These are phyloP conservation scores for Xylaria nigripes DNA, from an alignment of 495 filamentous ascomycete genomes.

Conservation along the genomic window DNA sequence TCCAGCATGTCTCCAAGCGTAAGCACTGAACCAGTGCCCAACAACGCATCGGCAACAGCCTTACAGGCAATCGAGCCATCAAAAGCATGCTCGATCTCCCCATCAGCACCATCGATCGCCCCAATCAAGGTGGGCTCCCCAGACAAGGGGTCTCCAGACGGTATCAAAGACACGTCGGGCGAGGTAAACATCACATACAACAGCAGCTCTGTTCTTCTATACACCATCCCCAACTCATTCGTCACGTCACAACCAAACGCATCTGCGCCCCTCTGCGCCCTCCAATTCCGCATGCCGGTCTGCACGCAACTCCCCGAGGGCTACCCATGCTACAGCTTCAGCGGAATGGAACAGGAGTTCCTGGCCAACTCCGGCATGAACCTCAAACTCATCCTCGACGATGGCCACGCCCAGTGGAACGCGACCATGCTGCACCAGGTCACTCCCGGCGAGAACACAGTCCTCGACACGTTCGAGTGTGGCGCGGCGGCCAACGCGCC, in stretches of 20 bases:
- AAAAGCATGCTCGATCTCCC: conserved; percentile 11
- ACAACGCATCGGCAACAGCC: not conserved
- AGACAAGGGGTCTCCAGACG: conserved; percentile 6
- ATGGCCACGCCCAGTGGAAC: conserved; percentile 17
- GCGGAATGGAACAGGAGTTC: conserved; percentile 22
- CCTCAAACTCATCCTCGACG: conserved; percentile 18
- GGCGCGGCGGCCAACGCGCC: not conserved
- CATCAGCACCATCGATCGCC: conserved; percentile 22
- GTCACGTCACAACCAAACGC: not conserved
- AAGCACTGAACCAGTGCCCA: not conserved
- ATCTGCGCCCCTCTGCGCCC: conserved; percentile 15
- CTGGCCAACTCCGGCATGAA: conserved; percentile 22
- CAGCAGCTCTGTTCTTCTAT: conserved; percentile 17
- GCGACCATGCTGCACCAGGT: conserved; percentile 19
- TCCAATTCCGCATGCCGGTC: conserved; percentile 25
- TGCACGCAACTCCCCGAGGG: conserved; percentile 19
- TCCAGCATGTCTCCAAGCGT: not conserved
- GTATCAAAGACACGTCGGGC: conserved; percentile 5
- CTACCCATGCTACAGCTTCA: conserved; percentile 24
- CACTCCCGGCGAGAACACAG: conserved; percentile 16
- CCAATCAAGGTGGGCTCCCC: conserved; percentile 10
- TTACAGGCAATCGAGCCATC: conserved; percentile 2
- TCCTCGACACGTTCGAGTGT: conserved; percentile 22
- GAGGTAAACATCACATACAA: conserved; percentile 10
- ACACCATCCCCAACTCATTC: conserved; percentile 16